Base-by-base conservation (phyloP, 345 rosid species). In the Corymbia maculata region DNA sequence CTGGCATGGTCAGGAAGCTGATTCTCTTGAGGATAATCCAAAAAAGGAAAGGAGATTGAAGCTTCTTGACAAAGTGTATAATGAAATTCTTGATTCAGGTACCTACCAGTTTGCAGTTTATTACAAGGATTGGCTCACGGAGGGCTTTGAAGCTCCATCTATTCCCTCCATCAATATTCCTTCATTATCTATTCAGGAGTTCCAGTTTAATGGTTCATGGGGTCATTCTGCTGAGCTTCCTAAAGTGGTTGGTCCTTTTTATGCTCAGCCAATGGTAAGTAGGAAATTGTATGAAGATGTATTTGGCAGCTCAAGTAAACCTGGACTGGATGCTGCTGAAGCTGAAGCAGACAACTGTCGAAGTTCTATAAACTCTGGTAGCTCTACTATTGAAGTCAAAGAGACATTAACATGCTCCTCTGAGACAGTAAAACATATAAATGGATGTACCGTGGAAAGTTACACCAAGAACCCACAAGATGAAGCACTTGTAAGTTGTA, bases 61-160 rank as follows among this genome's bases (percentile, higher is more conserved):
- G 90, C 94, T 93, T 90, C 95, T 95, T 44, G 92, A 94, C 82
- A 94, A 93, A 91, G 92, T 91, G 82, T 94, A 92, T 45, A 90
- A 92, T 89, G 95, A 94, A 89, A 91, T 88, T 88, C 87, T 95
- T 89, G 95, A 95, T 90, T 93, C 94, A 8, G 94, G 94, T 44
- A 95, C 97, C 87, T 88, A 68, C 52, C 95, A 92, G 86, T 91
- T 94, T 88, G 95, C 96, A 87, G 89, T 85, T 88, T 95, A 95
- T 92, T 95, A 94, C 94, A 94, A 91, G 93, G 94, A 93, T 79
- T 94, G 97, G 97, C 94, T 95, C 68, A 89, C 93, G 11, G 95
- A 91, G 82, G 94, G 94, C 13, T 59, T 92, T 51, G 95, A 94
- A 90, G 93, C 90, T 90, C 95, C 97, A 51, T 49, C 94, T 8